phyloP scores from a whole-genome alignment of 164 flowering plant genomes.

The Berberis vulgaris region DNA sequence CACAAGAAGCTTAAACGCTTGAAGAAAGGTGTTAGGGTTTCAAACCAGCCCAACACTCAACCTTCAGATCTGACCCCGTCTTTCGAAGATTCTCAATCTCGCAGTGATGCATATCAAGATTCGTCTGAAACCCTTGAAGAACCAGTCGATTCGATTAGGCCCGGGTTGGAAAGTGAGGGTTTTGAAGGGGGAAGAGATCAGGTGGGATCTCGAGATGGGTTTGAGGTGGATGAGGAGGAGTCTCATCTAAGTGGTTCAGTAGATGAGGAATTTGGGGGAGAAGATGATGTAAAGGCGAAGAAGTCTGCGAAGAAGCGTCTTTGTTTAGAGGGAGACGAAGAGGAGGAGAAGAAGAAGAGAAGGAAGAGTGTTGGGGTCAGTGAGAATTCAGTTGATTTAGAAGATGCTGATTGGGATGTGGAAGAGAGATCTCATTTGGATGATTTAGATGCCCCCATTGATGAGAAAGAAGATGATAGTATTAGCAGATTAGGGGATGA shows the following conservation, averaged over 20 bases:
- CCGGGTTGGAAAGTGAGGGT: conserved; percentile 9
- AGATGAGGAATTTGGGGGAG: conserved; percentile 15
- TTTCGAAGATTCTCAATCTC: background rate
- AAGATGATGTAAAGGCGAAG: background rate
- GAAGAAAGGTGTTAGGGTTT: conserved; percentile 29
- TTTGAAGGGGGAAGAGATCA: conserved; percentile 9
- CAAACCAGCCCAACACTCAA: conserved; percentile 5
- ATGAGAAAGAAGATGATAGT: no score
- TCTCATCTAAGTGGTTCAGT: conserved; percentile 4
- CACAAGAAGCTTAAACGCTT: conserved; percentile 48
- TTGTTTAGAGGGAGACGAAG: conserved; percentile 13
- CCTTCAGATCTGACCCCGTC: conserved; percentile 3
- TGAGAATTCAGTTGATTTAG: conserved; percentile 2
- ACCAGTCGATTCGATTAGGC: conserved; percentile 3
- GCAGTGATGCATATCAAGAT: background rate
- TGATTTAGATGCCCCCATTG: no score
- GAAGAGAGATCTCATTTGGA: no score
- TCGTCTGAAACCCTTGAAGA: conserved; percentile 1
- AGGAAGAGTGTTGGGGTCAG: conserved; percentile 22
- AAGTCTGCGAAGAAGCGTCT: background rate
- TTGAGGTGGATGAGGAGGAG: conserved; percentile 16
- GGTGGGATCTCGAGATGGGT: conserved; percentile 8
- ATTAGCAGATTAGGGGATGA: no score
- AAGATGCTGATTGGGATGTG: background rate
- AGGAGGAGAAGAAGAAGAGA: conserved; percentile 25